Percentiles rank a stretch among this genome's conserved stretches.
Evolutionary conservation across 1,284 basidiomycete genomes (phyloP).

Genomic region (Abortiporus biennis): DNA sequence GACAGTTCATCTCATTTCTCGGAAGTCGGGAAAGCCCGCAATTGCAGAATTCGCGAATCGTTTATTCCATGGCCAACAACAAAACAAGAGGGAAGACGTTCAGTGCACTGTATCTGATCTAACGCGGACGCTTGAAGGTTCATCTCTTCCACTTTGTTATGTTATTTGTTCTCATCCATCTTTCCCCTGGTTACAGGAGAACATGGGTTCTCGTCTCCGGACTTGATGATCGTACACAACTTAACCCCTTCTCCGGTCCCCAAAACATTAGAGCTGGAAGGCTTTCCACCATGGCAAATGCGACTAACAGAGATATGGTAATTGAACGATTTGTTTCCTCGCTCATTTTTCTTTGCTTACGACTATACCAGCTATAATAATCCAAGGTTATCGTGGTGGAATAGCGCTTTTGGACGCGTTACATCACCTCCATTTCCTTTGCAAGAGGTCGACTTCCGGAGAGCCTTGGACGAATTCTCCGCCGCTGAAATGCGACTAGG

Average conservation of each 20-base stretch:
- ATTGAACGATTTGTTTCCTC: no score
- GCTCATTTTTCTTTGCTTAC: no score
- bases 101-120: slow-evolving; percentile 39
- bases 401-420: no score
- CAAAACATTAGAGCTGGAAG: slow-evolving; percentile 56
- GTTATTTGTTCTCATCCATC: slow-evolving; percentile 21
- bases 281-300: slow-evolving; percentile 77
- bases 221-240: slow-evolving; percentile 69
- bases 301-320: slow-evolving; percentile 72
- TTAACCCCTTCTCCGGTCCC: slow-evolving; percentile 32
- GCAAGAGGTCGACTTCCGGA: slow-evolving; percentile 51
- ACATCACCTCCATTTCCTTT: no score
- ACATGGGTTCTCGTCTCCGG: slow-evolving; percentile 53
- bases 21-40: slow-evolving; percentile 31
- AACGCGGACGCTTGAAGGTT: slow-evolving; percentile 54
- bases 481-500: slow-evolving; percentile 70
- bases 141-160: slow-evolving; percentile 11
- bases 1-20: slow-evolving; percentile 28
- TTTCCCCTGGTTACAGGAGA: no score
- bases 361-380: no score
- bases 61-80: slow-evolving; percentile 9
- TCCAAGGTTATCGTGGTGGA: no score
- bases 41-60: slow-evolving; percentile 25
- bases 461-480: slow-evolving; percentile 64
- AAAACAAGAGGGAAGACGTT: slow-evolving; percentile 16